Evolutionary conservation across 225 moss, liverwort and hornwort genomes (phyloP).

Genomic region (Physcomitrellopsis africana): DNA sequence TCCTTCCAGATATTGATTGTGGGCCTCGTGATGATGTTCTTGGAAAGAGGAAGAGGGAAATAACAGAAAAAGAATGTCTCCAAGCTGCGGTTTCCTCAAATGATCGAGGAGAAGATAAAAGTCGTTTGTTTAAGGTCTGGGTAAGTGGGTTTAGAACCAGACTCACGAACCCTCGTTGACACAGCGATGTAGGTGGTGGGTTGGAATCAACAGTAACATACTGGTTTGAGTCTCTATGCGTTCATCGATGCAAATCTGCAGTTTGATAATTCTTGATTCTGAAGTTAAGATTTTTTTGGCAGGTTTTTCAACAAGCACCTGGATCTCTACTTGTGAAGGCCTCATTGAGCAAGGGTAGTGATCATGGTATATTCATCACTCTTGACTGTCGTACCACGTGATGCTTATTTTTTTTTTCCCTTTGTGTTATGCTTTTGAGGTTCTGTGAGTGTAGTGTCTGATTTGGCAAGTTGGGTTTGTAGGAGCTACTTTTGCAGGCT

Average conservation of each 20-base stretch:
- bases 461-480: conserved; percentile 29
- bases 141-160: conserved; percentile 38
- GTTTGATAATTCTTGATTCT: conserved; percentile 3
- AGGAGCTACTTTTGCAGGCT: conserved; percentile 59
- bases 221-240: not conserved
- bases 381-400: not conserved
- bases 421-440: not conserved
- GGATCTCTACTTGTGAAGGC: conserved; percentile 85
- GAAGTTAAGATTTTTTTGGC: conserved; percentile 28
- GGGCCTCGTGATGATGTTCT: conserved; percentile 32
- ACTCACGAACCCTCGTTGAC: not conserved
- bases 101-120: conserved; percentile 23
- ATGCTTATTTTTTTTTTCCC: not conserved
- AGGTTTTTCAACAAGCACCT: conserved; percentile 95
- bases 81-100: conserved; percentile 24
- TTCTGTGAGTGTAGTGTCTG: not conserved
- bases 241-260: not conserved
- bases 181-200: not conserved
- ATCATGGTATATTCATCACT: conserved; percentile 43
- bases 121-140: conserved; percentile 60
- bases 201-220: not conserved
- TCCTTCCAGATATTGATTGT: conserved; percentile 29
- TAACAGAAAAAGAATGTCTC: conserved; percentile 20
- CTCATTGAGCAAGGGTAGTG: conserved; percentile 56
- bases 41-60: conserved; percentile 45